Evolutionary conservation across 495 filamentous ascomycete species (phyloP), one percentile per base, ranked within the genome.

Genomic region (Xylaria grammica): DNA sequence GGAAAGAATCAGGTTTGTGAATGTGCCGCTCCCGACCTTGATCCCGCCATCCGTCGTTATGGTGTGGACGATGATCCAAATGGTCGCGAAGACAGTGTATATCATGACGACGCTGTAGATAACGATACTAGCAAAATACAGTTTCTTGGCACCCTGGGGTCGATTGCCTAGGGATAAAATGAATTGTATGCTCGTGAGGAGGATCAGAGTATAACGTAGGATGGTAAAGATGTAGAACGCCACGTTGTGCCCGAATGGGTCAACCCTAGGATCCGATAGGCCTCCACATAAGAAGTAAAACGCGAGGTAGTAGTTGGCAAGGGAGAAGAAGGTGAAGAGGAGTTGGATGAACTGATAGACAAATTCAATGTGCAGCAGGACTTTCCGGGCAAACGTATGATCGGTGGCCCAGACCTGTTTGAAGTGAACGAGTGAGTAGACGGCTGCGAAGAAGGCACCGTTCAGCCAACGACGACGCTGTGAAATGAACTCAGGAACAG

Each of bases 281-380:
- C 93, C 96, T 42, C 96, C 96, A 49, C 93, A 93, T 72, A 98
- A 92, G 83, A 98, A 98, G 85, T 93, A 98, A 77, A 99, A 99
- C 66, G 93, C 95, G 55, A 99, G 86, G 74, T 98, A 99, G 79
- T 98, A 99, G 77, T 99, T 99, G 70, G 95, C 94, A 62, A 99
- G 87, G 15, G 95, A 97, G 79, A 99, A 97, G 79, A 91, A 99
- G 38, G 96, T 99, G 79, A 99, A 99, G 46, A 95, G 78, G 34
- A 98, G 84, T 66, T 89, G 89, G 60, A 97, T 80, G 76, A 94
- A 89, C 75, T 99, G 96, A 76, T 99, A 99, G 42, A 97, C 79
- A 74, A 97, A 97, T 73, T 99, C 96, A 68, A 98, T 88, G 75
- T 98, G 93, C 38, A 99, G 83, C 50, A 98, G 84, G 46, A 97